Conservation (phyloP, 2,329 filamentous ascomycete genomes). For the Tolypocladium pustulatum region DNA sequence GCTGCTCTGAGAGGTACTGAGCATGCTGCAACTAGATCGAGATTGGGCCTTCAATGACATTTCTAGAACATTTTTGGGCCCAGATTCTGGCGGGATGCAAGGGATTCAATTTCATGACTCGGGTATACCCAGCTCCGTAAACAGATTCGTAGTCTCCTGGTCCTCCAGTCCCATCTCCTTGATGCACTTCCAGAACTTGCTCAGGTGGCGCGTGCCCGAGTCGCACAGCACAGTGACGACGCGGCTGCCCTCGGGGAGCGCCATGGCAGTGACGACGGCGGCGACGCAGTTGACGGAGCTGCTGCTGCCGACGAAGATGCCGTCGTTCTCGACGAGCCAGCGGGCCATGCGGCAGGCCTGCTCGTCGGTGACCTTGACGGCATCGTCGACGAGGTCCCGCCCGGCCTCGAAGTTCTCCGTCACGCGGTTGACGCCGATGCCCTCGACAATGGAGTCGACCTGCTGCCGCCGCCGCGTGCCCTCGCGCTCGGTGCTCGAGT, state of each 20-base stretch:
- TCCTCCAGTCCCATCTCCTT: constrained; percentile 59
- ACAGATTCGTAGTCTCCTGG: constrained; percentile 34
- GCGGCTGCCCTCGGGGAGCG: constrained; percentile 48
- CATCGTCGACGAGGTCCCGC: constrained; percentile 78
- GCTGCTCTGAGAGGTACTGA: background rate
- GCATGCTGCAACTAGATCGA: background rate
- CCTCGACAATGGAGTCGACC: constrained; percentile 93
- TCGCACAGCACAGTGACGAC: constrained; percentile 83
- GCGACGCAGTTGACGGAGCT: constrained; percentile 94
- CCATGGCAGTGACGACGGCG: constrained; percentile 57
- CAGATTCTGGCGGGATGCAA: background rate
- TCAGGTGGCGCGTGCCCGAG: constrained; percentile 69
- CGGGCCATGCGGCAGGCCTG: constrained; percentile 92
- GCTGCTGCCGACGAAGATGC: constrained; percentile 87
- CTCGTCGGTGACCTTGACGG: constrained; percentile 75
- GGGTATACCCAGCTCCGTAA: constrained; percentile 37
- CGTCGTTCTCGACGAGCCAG: constrained; percentile 92
- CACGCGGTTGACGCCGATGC: constrained; percentile 89
- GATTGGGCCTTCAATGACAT: background rate
- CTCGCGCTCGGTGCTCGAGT: constrained; percentile 77
- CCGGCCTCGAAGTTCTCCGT: constrained; percentile 89
- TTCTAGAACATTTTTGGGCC: background rate
- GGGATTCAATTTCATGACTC: background rate
- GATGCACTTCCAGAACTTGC: constrained; percentile 74
- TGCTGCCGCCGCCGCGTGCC: constrained; percentile 82